Base-by-base conservation (phyloP, 1,284 basidiomycete genomes). In the Ceratobasidium sp. region DNA sequence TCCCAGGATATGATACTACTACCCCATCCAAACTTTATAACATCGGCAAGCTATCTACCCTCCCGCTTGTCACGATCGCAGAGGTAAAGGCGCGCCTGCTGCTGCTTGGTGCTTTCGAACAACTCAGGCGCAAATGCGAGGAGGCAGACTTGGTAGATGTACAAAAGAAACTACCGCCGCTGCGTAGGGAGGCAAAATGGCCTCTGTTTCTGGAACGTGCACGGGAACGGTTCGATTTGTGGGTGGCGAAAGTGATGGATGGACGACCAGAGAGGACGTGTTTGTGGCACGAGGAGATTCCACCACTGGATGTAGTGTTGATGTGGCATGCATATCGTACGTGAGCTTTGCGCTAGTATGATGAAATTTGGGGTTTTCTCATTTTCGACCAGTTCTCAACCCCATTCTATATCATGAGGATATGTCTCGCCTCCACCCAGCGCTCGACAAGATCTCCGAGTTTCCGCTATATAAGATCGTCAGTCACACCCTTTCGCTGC, bases 221-320 rank as follows among this genome's bases (percentile, higher is more conserved):
- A 2, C 78, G 80, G n/a, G 52, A 80, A 44, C 71, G 81, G 30
- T 81, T 81, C 50, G 70, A 70, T 16, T 27, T n/a, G 18, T 81
- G 81, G 81, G 68, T 67, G 0, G 50, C 50, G 16, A 59, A 69
- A 18, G 66, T 74, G 18, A 23, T 79, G 1, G 30, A 65, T 18
- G 70, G 23, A 4, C 46, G 38, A 6, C 23, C 52, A 18, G 76
- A 54, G 5, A 41, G 33, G 14, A 30, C 52, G 3, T 18, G 30
- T 10, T 60, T 79, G 44, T 27, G 46, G 30, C 74, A 77, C 30
- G 59, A 70, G 27, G 78, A 71, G 20, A 30, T 87, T n/a, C 88
- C 88, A 0, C 87, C 88, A 1, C 35, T 87, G 1, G 88, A 89
- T 71, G 87, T 88, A 14, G 73, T 87, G 79, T 87, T 88, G 85